phyloP scores from a whole-genome alignment of 306 rosid species.

The Aeschynomene evenia region DNA sequence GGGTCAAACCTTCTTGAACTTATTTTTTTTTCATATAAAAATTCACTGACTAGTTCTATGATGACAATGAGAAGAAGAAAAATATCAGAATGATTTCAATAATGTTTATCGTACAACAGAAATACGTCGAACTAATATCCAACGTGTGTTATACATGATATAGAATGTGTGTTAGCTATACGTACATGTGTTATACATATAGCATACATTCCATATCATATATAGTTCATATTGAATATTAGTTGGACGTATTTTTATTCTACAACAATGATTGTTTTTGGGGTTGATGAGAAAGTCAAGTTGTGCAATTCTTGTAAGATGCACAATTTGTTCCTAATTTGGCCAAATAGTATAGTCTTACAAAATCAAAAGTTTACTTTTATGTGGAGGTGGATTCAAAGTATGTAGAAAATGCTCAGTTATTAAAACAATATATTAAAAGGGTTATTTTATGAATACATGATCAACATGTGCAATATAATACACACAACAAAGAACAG shows the following conservation, averaged over 20 bases:
- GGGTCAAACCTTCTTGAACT: not conserved
- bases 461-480: not conserved
- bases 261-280: too few relatives aligned
- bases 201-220: too few relatives aligned
- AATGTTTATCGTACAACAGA: too few relatives aligned
- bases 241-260: too few relatives aligned
- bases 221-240: too few relatives aligned
- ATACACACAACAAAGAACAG: not conserved
- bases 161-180: too few relatives aligned
- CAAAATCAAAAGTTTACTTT: not conserved
- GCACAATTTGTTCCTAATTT: not conserved
- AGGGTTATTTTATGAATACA: not conserved
- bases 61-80: not conserved
- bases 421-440: not conserved
- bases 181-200: too few relatives aligned
- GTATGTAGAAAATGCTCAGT: not conserved
- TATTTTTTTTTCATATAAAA: not conserved
- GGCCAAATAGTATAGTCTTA: not conserved
- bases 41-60: not conserved
- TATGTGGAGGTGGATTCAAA: not conserved
- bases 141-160: too few relatives aligned
- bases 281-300: constrained; percentile 9
- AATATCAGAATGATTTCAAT: too few relatives aligned
- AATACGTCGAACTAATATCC: too few relatives aligned
- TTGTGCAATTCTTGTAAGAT: not conserved